Base-by-base conservation (phyloP, 2,329 filamentous ascomycete species). In the Aspergillus persii region DNA sequence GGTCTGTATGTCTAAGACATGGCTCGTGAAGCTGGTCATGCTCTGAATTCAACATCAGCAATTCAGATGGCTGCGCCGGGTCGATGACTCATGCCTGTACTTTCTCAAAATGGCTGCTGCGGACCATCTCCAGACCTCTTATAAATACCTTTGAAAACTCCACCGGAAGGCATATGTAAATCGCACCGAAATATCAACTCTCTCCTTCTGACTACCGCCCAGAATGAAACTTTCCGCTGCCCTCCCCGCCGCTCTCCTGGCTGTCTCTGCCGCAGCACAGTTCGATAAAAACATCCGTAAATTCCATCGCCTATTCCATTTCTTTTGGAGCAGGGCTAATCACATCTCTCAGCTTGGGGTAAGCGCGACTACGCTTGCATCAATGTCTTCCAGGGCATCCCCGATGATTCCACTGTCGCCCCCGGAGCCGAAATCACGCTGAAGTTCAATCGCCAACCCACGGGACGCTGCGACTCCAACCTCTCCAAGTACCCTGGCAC, bases 311-410 rank as follows among this genome's bases (percentile, higher is more conserved):
- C 11, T 7, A 11, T 44, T 27, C n/a, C 2, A 23, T 23, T 23
- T 2, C 29, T 8, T 46, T 29, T 23, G 15, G 18, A 27, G 2
- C 4, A 30, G 18, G 36, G 50, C 63, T 18, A 61, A 30, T 8
- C 29, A 12, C 23, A 23, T 15, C 12, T n/a, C 44, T 29, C 39
- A 74, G 71, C 71, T 1, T 74, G 71, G 71, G 71, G 71, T 33
- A 74, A 72, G 41, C 69, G 71, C 26, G 71, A 74, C 53, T 74
- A 73, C 57, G 26, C 65, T 57, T 73, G 71, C 48, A 39, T 74
- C 29, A 74, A 74, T 49, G 68, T 72, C 56, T 70, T 64, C 63
- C 71, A 73, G 48, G 71, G 71, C 44, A 68, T 70, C 30, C 70
- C 70, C 7, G 71, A 74, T 11, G 63, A 70, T 60, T 66, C 71